Evolutionary conservation across 441 rosid genomes (phyloP).

Genomic region (Pelargonium australe): DNA sequence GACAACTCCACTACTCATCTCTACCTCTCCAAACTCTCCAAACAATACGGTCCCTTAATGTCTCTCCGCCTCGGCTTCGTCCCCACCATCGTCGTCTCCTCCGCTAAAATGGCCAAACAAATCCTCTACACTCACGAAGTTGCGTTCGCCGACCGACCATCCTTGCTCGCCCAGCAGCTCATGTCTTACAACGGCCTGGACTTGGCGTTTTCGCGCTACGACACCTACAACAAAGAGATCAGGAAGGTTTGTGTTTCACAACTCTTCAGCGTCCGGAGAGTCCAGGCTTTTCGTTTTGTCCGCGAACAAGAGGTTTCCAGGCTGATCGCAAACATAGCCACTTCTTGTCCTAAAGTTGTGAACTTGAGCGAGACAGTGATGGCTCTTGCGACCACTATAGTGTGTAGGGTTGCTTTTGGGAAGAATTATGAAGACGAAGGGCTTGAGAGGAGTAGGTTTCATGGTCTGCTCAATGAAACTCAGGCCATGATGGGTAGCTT

Average conservation of each 20-base stretch:
- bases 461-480: neutral
- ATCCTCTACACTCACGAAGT: constrained; percentile 39
- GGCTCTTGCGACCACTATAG: neutral
- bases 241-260: constrained; percentile 40
- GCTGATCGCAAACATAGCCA: constrained; percentile 25
- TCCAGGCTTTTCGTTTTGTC: constrained; percentile 39
- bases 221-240: constrained; percentile 35
- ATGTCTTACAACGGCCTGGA: constrained; percentile 36
- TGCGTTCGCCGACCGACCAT: constrained; percentile 30
- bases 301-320: constrained; percentile 42
- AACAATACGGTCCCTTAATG: constrained; percentile 39
- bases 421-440: neutral
- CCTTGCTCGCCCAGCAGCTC: constrained; percentile 19
- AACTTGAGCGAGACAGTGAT: constrained; percentile 14
- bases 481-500: neutral
- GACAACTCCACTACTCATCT: constrained; percentile 21
- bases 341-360: neutral
- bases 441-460: neutral
- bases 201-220: constrained; percentile 33
- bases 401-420: constrained; percentile 8
- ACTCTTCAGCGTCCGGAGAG: constrained; percentile 40
- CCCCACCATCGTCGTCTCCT: constrained; percentile 36
- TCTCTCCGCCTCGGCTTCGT: constrained; percentile 32
- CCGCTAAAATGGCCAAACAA: constrained; percentile 38
- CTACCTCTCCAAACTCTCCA: constrained; percentile 30